These are phyloP conservation scores for Candida coleopterorum DNA, from an alignment of 805 yeast species.

Conservation along the genomic window DNA sequence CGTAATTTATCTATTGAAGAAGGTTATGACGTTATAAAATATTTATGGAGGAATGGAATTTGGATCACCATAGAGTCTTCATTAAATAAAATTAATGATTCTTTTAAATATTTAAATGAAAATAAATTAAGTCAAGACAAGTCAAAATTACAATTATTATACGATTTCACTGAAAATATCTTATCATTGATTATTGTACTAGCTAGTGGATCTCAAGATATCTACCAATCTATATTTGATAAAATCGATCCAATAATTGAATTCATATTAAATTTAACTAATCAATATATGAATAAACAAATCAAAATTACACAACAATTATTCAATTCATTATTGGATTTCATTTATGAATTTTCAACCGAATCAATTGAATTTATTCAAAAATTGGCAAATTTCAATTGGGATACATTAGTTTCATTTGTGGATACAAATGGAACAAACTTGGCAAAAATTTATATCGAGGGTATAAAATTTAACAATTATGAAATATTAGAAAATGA, in stretches of 20 bases:
- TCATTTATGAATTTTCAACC: slow-evolving; percentile 55
- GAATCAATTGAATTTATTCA: slow-evolving; percentile 53
- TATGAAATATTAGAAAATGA: slow-evolving; percentile 24
- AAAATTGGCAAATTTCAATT: slow-evolving; percentile 17
- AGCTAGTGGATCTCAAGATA: slow-evolving; percentile 55
- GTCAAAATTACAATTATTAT: slow-evolving; percentile 45
- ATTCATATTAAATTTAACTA: slow-evolving; percentile 34
- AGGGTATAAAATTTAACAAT: slow-evolving; percentile 40
- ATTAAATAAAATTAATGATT: slow-evolving; percentile 45
- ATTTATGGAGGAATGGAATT: slow-evolving; percentile 73
- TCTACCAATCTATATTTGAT: slow-evolving; percentile 43
- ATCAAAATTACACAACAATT: slow-evolving; percentile 34
- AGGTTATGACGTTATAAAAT: slow-evolving; percentile 76
- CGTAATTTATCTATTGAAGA: slow-evolving; percentile 80
- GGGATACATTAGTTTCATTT: slow-evolving; percentile 7
- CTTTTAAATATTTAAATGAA: slow-evolving; percentile 41
- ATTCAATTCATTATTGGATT: slow-evolving; percentile 51
- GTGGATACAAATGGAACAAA: slow-evolving; percentile 6
- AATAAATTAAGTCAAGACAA: slow-evolving; percentile 27
- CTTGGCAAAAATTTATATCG: slow-evolving; percentile 32
- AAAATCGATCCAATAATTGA: slow-evolving; percentile 34
- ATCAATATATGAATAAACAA: slow-evolving; percentile 6
- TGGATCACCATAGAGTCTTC: slow-evolving; percentile 58
- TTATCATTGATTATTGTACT: slow-evolving; percentile 64
- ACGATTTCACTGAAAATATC: slow-evolving; percentile 69